Evolutionary conservation across 495 filamentous ascomycete genomes (phyloP).

Genomic region (Aspergillus saccharolyticus): DNA sequence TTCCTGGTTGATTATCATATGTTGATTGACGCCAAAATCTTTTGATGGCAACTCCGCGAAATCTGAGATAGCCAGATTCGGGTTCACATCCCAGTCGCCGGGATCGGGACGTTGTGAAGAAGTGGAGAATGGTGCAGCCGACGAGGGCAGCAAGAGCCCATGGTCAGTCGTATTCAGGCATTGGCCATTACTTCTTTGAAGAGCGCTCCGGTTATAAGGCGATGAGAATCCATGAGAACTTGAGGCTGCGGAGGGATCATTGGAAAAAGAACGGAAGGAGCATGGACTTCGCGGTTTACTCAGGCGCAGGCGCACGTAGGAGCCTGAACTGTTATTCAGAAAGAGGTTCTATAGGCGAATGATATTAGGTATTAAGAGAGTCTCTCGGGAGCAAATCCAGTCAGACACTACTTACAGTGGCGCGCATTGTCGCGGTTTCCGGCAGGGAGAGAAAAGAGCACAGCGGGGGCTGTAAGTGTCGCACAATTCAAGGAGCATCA

Average conservation of each 20-base stretch:
- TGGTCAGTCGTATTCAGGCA: constrained; percentile 7
- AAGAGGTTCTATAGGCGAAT: constrained; percentile 17
- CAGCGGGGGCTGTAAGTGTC: constrained; percentile 21
- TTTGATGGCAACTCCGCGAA: constrained; percentile 84
- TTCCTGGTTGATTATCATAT: constrained; percentile 88
- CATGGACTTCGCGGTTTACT: constrained; percentile 17
- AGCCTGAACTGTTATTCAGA: constrained; percentile 21
- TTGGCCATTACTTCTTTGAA: constrained; percentile 12
- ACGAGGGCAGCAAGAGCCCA: constrained; percentile 13
- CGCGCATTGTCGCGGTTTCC: constrained; percentile 28
- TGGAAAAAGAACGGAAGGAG: constrained; percentile 29
- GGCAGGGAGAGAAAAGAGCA: constrained; percentile 22
- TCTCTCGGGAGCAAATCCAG: not conserved
- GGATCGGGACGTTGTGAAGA: constrained; percentile 29
- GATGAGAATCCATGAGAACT: constrained; percentile 20
- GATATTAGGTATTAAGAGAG: constrained; percentile 17
- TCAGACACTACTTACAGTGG: constrained; percentile 27
- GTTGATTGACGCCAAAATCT: constrained; percentile 91
- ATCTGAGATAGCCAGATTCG: constrained; percentile 64
- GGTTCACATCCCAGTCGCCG: constrained; percentile 74
- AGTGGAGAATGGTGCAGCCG: constrained; percentile 36
- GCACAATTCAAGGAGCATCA: constrained; percentile 18
- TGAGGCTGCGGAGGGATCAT: constrained; percentile 14
- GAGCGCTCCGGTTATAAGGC: constrained; percentile 10
- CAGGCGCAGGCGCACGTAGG: constrained; percentile 23